Conservation (phyloP, 2,329 filamentous ascomycete species). For the Hypoxylon sp. region DNA sequence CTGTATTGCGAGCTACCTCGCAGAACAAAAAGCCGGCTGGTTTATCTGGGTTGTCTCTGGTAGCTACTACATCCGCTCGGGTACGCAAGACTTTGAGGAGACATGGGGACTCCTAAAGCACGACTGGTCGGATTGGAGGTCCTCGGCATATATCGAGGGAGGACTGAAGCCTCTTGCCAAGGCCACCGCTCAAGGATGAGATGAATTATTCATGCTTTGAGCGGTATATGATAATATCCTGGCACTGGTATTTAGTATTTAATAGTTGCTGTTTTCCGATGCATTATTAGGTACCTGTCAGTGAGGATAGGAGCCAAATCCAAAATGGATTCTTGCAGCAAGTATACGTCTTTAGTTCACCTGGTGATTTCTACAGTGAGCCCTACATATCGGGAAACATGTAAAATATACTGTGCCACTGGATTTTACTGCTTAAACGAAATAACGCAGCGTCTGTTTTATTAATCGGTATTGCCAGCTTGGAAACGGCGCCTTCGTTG, state of each 20-base stretch:
- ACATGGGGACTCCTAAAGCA: conserved; percentile 69
- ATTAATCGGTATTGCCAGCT: no score
- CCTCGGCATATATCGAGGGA: conserved; percentile 59
- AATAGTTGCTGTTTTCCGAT: not conserved
- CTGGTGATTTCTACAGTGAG: no score
- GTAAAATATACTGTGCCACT: not conserved
- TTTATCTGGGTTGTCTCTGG: conserved; percentile 72
- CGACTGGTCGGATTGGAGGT: conserved; percentile 69
- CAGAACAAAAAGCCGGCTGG: conserved; percentile 67
- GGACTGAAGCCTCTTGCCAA: conserved; percentile 60
- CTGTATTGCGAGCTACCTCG: conserved; percentile 67
- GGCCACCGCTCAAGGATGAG: conserved; percentile 45
- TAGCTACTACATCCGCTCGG: conserved; percentile 70
- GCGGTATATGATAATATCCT: not conserved
- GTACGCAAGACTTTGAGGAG: conserved; percentile 70
- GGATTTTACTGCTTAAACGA: no score
- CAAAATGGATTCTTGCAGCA: not conserved
- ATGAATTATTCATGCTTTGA: not conserved
- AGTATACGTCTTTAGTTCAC: not conserved
- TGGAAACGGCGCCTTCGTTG: no score
- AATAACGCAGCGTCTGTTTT: no score
- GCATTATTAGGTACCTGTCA: no score
- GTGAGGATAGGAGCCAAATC: not conserved
- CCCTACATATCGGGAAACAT: not conserved
- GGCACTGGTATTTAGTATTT: not conserved